Conservation (phyloP, 371 early-diverging fungal genomes). For the Lichtheimia hyalospora region DNA sequence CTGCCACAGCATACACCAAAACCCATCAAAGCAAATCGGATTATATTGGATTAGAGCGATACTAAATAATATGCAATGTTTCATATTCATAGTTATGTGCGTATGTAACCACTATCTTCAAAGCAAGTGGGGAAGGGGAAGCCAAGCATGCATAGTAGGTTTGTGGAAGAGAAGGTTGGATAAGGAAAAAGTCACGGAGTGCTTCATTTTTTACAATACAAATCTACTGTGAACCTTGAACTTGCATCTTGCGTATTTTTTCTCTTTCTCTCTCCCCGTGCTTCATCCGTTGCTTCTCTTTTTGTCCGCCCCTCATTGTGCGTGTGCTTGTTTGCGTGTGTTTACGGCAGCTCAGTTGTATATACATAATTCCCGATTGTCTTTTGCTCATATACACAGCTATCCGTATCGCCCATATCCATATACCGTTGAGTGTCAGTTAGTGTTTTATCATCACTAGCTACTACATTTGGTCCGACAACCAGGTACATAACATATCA, state of each 20-base stretch:
- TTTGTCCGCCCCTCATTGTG: constrained; percentile 12
- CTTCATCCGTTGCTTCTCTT: constrained; percentile 14
- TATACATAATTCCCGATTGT: constrained; percentile 3
- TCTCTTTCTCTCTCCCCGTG: constrained; percentile 8
- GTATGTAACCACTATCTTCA: background rate
- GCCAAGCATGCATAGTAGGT: background rate
- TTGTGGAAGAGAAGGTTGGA: constrained; percentile 1
- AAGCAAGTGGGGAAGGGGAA: background rate
- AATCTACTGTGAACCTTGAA: constrained; percentile 5
- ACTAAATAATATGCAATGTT: background rate
- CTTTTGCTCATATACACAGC: background rate
- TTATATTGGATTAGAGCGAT: background rate
- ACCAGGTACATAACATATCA: background rate
- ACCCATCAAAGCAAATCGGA: background rate
- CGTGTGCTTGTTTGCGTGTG: constrained; percentile 1
- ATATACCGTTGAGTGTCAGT: too few species aligned
- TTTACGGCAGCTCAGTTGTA: constrained; percentile 4
- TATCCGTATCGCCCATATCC: background rate
- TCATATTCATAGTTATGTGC: background rate
- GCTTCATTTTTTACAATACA: constrained; percentile 10
- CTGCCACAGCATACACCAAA: background rate
- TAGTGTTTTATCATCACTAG: background rate
- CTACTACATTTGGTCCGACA: background rate
- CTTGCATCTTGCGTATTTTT: constrained; percentile 3
- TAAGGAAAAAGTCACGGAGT: constrained; percentile 8